A percentile compares a stretch with the other conserved stretches of the same genome.
Conservation (phyloP, 2,329 filamentous ascomycete species). For the Mycosphaerelloides madeirae region DNA sequence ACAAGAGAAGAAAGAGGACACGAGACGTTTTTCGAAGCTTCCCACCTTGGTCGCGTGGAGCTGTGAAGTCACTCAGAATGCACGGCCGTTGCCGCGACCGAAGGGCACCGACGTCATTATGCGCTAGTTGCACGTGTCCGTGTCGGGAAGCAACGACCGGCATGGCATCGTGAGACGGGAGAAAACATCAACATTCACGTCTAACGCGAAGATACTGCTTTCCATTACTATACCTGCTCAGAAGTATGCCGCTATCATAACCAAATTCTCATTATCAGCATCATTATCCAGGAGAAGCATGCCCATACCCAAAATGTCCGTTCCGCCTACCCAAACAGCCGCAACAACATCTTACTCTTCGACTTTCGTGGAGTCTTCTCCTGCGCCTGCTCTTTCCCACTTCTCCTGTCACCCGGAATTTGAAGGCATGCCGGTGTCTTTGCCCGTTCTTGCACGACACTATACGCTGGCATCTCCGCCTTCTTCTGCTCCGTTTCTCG, state of each 20-base stretch:
- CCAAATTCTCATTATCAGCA: neutral
- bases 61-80: constrained; percentile 5
- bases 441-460: constrained; percentile 18
- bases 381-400: constrained; percentile 2
- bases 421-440: constrained; percentile 16
- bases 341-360: constrained; percentile 24
- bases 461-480: constrained; percentile 17
- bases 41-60: constrained; percentile 10
- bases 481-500: neutral
- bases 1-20: constrained; percentile 3
- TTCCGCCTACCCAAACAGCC: constrained; percentile 19
- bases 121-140: constrained; percentile 2
- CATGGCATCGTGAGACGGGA: no score
- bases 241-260: neutral
- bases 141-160: no score
- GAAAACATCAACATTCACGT: no score
- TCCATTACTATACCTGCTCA: no score
- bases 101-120: no score
- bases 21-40: constrained; percentile 10
- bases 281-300: constrained; percentile 2
- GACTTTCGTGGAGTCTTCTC: constrained; percentile 22
- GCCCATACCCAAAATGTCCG: constrained; percentile 2
- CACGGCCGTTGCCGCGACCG: neutral
- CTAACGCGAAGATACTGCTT: no score
- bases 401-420: constrained; percentile 5